These are phyloP conservation scores for Candida maesae DNA, from an alignment of 805 yeast genomes.

Conservation along the genomic window DNA sequence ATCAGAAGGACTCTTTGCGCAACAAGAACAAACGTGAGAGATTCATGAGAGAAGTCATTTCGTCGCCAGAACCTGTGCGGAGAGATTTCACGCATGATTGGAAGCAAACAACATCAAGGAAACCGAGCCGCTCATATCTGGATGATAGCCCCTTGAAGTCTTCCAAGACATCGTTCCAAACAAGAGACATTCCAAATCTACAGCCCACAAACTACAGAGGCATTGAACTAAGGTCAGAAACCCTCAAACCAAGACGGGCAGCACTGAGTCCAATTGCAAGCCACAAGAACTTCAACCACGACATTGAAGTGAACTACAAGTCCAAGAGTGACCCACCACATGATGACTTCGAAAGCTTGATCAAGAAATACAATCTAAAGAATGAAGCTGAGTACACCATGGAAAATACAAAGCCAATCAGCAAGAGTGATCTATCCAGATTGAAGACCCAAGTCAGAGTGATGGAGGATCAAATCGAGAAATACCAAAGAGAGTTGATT, in stretches of 20 bases:
- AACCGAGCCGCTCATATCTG: neutral
- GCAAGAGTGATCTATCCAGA: slow-evolving; percentile 1
- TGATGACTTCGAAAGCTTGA: slow-evolving; percentile 10
- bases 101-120: neutral
- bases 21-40: slow-evolving; percentile 21
- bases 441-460: slow-evolving; percentile 6
- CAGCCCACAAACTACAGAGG: slow-evolving; percentile 3
- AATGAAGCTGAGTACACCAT: slow-evolving; percentile 4
- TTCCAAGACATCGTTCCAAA: slow-evolving; percentile 4
- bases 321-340: slow-evolving; percentile 1
- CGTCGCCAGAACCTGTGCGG: neutral
- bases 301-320: slow-evolving; percentile 1
- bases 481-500: slow-evolving; percentile 4
- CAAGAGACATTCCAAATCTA: slow-evolving; percentile 11
- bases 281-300: neutral
- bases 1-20: slow-evolving; percentile 2
- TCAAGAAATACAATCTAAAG: slow-evolving; percentile 16
- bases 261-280: neutral
- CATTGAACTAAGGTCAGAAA: neutral
- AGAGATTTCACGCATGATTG: neutral
- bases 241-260: neutral
- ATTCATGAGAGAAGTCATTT: slow-evolving; percentile 7
- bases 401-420: neutral
- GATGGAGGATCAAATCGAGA: slow-evolving; percentile 11
- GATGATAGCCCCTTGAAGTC: slow-evolving; percentile 1